phyloP scores from a whole-genome alignment of 805 yeast genomes.

The Candida sakaeoensis region DNA sequence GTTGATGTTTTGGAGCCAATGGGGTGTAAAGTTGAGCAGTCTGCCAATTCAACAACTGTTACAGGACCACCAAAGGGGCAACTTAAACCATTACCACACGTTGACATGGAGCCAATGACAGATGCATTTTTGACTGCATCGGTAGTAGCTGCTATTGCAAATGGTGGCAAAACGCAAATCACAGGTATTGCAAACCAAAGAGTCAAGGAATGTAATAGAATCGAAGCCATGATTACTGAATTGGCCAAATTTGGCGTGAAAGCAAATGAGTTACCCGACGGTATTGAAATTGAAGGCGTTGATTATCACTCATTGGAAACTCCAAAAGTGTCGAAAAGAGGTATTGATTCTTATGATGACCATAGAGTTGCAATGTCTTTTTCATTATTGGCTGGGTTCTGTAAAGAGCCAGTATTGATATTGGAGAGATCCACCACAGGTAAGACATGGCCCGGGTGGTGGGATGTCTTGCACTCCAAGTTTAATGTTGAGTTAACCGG shows the following conservation, averaged over 20 bases:
- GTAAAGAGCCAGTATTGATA: conserved; percentile 59
- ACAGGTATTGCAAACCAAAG: conserved; percentile 97
- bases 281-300: conserved; percentile 81
- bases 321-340: conserved; percentile 51
- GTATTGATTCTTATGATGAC: conserved; percentile 83
- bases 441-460: conserved; percentile 99
- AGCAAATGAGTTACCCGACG: conserved; percentile 86
- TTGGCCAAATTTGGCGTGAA: conserved; percentile 86
- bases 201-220: conserved; percentile 95
- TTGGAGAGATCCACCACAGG: conserved; percentile 90
- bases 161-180: conserved; percentile 62
- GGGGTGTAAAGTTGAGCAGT: conserved; percentile 90
- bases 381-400: conserved; percentile 78
- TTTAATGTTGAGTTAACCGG: conserved; percentile 72
- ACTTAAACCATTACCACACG: conserved; percentile 64
- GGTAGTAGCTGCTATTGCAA: conserved; percentile 93
- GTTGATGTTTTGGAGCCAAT: conserved; percentile 87
- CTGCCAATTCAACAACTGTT: conserved; percentile 84
- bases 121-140: conserved; percentile 97
- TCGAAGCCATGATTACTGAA: conserved; percentile 88
- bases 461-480: conserved; percentile 81
- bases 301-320: conserved; percentile 45
- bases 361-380: conserved; percentile 98
- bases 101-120: conserved; percentile 99
- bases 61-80: conserved; percentile 76